Conservation (phyloP, 352 stramenopile genomes). For the Globisporangium mamillatum region DNA sequence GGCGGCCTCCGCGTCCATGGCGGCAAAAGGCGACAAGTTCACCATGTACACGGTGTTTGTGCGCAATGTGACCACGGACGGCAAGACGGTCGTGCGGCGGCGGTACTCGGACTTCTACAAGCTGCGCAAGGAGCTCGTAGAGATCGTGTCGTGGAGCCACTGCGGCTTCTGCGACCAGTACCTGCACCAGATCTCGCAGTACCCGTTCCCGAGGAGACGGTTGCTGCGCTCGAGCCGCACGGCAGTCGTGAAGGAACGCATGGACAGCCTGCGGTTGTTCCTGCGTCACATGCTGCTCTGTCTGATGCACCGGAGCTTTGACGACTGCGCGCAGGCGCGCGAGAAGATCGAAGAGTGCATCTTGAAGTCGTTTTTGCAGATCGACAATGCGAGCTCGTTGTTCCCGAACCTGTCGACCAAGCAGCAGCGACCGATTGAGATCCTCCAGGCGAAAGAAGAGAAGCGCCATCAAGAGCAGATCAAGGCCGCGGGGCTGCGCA, state of each 20-base stretch:
- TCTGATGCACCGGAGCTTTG: constrained; percentile 66
- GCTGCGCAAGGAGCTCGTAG: constrained; percentile 79
- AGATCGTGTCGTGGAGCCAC: constrained; percentile 76
- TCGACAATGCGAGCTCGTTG: constrained; percentile 54
- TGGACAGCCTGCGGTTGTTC: constrained; percentile 80
- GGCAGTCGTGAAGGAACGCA: constrained; percentile 79
- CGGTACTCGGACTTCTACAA: constrained; percentile 88
- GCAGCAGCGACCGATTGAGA: constrained; percentile 49
- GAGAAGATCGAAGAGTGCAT: constrained; percentile 72
- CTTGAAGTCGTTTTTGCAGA: constrained; percentile 72
- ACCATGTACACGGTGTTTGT: constrained; percentile 88
- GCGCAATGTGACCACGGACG: constrained; percentile 63
- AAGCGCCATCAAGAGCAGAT: constrained; percentile 66
- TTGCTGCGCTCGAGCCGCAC: constrained; percentile 67
- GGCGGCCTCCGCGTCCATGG: constrained; percentile 2
- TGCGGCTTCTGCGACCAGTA: constrained; percentile 66
- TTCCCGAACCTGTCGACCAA: constrained; percentile 53
- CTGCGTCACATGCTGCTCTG: constrained; percentile 73
- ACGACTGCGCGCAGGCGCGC: constrained; percentile 61
- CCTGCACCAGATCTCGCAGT: constrained; percentile 63
- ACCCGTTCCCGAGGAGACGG: constrained; percentile 75
- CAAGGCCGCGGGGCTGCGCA: constrained; percentile 53
- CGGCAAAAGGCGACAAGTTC: constrained; percentile 51
- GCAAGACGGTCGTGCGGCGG: constrained; percentile 73
- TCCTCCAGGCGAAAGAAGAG: constrained; percentile 68